Base-by-base conservation (phyloP, 495 filamentous ascomycete species). In the Staphylotrichum longicolle region DNA sequence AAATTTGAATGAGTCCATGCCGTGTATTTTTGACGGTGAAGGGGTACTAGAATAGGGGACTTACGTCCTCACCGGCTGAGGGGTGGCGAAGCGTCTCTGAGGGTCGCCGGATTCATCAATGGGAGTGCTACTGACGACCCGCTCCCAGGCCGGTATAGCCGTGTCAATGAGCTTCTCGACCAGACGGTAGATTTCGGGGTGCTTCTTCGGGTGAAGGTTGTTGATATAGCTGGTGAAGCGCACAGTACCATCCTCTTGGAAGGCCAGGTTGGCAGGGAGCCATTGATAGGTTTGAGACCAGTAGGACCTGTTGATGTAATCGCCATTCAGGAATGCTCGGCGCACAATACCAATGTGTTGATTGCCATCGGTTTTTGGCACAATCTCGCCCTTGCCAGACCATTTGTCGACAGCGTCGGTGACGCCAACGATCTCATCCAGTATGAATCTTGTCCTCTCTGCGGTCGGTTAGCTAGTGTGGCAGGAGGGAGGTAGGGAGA, bases 221-320 rank as follows among this genome's bases (percentile, higher is more conserved):
- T 89, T 90, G 74, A 89, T 84, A 66, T 88, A 87, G 76, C 79
- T 69, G 80, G 85, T 66, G 84, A 92, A 73, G 82, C 86, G 58
- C 85, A 91, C 76, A 78, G 80, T 34, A 73, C 79, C 72, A 73
- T 77, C 46, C 3, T 69, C 64, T 0, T 60, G 47, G 42, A 87
- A 71, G 3, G 70, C 54, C 9, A 88, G 73, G 40, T 88, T 80
- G 46, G 77, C 79, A 0, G 86, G 86, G 10, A 88, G 73, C 85
- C 85, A 88, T 55, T 89, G 86, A 59, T 82, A 86, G 3, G 61
- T 48, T 0, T 65, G 66, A 0, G 81, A 82, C 77, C 77, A 84
- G 33, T 70, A 66, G 58, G 60, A 20, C 52, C 27, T 1, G 53
- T 52, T 9, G 75, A 65, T 33, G 37, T 27, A 27, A 27, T 27